Percentiles rank a stretch among this genome's conserved stretches.
Evolutionary conservation across 768 basidiomycete species (phyloP).

Genomic region (Flagelloscypha sp.): DNA sequence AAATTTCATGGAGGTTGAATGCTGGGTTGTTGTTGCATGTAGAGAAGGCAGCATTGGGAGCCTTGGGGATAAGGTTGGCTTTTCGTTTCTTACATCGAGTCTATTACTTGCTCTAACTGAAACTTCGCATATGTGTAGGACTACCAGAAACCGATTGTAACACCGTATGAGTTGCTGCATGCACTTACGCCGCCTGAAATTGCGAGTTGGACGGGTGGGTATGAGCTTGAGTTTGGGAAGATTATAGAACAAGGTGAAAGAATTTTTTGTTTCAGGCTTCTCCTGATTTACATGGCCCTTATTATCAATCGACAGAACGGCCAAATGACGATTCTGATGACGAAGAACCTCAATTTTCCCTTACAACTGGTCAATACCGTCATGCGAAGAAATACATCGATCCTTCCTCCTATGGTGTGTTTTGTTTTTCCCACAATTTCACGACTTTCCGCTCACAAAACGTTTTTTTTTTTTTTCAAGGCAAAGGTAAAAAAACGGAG

Average conservation of each 20-base stretch:
- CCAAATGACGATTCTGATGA: constrained; percentile 32
- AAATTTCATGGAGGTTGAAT: constrained; percentile 95
- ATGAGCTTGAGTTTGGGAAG: constrained; percentile 70
- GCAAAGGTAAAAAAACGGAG: constrained; percentile 7
- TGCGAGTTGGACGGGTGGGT: constrained; percentile 71
- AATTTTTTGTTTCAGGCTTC: background rate
- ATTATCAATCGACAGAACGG: background rate
- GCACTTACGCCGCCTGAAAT: constrained; percentile 63
- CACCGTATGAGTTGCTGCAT: constrained; percentile 84
- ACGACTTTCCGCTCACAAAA: background rate
- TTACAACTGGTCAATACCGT: constrained; percentile 79
- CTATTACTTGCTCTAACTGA: background rate
- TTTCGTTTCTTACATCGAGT: background rate
- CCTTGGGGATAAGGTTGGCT: constrained; percentile 55
- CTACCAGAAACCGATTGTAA: constrained; percentile 84
- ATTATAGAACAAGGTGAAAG: constrained; percentile 17
- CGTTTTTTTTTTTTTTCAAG: background rate
- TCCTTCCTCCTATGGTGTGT: constrained; percentile 11
- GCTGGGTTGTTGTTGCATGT: constrained; percentile 92
- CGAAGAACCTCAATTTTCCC: constrained; percentile 77
- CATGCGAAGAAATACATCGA: constrained; percentile 63
- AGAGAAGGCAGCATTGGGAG: constrained; percentile 90
- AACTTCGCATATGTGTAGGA: constrained; percentile 44
- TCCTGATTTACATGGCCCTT: background rate
- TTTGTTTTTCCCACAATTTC: background rate